phyloP scores from a whole-genome alignment of 2,329 filamentous ascomycete species.

The Alternaria incomplexa region DNA sequence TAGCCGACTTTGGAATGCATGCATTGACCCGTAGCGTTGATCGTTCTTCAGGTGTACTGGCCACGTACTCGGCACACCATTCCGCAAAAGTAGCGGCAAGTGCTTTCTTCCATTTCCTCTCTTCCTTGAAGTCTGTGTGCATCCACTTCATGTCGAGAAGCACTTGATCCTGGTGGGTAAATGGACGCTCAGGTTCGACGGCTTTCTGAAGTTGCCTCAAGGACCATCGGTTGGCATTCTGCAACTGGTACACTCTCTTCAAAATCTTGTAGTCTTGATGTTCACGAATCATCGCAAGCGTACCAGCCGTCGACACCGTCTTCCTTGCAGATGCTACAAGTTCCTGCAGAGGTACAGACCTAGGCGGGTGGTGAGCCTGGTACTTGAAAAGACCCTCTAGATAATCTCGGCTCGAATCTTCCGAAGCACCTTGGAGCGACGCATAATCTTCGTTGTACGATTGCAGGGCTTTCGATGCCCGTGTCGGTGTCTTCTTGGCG shows the following conservation, averaged over 20 bases:
- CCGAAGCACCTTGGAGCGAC: constrained; percentile 54
- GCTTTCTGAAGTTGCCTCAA: constrained; percentile 86
- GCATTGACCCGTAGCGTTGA: constrained; percentile 72
- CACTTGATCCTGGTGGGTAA: constrained; percentile 83
- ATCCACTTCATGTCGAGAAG: constrained; percentile 97
- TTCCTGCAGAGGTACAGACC: constrained; percentile 65
- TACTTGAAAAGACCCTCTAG: constrained; percentile 66
- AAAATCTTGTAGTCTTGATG: constrained; percentile 87
- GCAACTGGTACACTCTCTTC: constrained; percentile 85
- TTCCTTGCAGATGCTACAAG: constrained; percentile 86
- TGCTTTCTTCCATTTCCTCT: constrained; percentile 90
- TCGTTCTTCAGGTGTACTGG: constrained; percentile 67
- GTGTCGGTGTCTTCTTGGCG: constrained; percentile 62
- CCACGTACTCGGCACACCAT: constrained; percentile 83
- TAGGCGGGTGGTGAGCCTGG: constrained; percentile 63
- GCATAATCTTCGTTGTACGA: constrained; percentile 49
- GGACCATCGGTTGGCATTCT: constrained; percentile 92
- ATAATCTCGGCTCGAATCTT: constrained; percentile 62
- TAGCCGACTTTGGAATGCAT: constrained; percentile 35
- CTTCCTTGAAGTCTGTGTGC: constrained; percentile 93
- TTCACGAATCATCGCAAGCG: constrained; percentile 82
- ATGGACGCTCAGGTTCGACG: constrained; percentile 76
- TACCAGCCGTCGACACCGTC: constrained; percentile 84
- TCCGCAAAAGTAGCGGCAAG: constrained; percentile 79
- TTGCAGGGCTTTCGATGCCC: constrained; percentile 39